These are phyloP conservation scores for Gillenia trifoliata DNA, from an alignment of 306 rosid species.

Conservation along the genomic window DNA sequence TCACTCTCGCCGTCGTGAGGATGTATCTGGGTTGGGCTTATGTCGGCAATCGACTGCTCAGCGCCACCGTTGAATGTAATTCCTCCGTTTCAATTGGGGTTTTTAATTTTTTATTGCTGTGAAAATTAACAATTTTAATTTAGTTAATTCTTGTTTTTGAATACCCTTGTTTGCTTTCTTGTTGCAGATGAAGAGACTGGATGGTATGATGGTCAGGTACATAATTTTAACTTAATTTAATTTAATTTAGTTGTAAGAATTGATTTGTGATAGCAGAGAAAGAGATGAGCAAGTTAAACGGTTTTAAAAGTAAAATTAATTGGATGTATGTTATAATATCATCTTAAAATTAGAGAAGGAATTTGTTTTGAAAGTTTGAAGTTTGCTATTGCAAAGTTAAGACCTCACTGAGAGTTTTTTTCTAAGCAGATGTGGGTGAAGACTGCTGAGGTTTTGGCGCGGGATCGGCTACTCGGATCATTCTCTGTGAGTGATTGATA, in stretches of 20 bases:
- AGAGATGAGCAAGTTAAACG: no score
- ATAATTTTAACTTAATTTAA: background rate
- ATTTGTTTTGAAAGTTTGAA: background rate
- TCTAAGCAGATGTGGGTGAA: slow-evolving; percentile 81
- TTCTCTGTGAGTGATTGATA: slow-evolving; percentile 59
- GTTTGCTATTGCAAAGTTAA: background rate
- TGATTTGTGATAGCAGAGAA: no score
- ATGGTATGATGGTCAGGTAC: slow-evolving; percentile 97
- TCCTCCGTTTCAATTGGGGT: background rate
- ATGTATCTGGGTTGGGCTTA: slow-evolving; percentile 99
- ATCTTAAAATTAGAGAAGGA: background rate
- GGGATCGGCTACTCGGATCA: slow-evolving; percentile 93
- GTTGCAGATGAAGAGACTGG: slow-evolving; percentile 93
- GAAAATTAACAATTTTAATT: background rate
- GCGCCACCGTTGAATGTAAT: slow-evolving; percentile 94
- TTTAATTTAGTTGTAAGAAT: background rate
- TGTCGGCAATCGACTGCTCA: slow-evolving; percentile 87
- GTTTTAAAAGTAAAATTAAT: no score
- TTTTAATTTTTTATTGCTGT: background rate
- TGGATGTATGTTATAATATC: no score
- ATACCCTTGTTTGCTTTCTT: background rate
- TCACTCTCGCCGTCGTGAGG: slow-evolving; percentile 70
- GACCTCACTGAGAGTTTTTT: slow-evolving; percentile 8
- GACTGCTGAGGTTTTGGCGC: slow-evolving; percentile 81
- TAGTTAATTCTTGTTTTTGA: background rate